Base-by-base conservation (phyloP, 2,329 filamentous ascomycete genomes). In the Tolypocladium tundrense region DNA sequence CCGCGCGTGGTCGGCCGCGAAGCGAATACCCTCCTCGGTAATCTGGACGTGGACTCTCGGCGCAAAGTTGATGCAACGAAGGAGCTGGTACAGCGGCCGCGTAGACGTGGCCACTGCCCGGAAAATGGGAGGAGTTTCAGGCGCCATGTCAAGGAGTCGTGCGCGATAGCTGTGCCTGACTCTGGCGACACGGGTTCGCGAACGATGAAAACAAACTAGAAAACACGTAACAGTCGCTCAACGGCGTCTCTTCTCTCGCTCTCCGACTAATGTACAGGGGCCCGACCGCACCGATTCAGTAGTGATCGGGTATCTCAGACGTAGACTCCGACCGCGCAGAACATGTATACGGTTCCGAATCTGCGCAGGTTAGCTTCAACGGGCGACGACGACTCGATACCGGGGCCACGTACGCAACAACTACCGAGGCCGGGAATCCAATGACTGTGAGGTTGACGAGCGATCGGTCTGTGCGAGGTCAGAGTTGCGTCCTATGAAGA, bases 281-380 rank as follows among this genome's bases (percentile, higher is more conserved):
- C 65, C 60, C 64, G 64, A 62, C 64, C 64, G 62, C 56, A 58
- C 60, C 64, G 63, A 35, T 31, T 13, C 27, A 65, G 56, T 64
- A 62, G 60, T 70, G 60, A 63, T 60, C 67, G 73, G 76, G 75
- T 78, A 76, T 84, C 72, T 79, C 84, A 99, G 73, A 99, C 91
- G 86, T 99, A 97, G 70, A 99, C 94, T 72, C 94, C 94, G 72
- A 94, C 94, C 60, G 92, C 94, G 76, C 94, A 99, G 77, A 99
- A 97, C 88, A 97, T 96, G 77, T 94, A 97, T 52, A 99, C 91
- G 55, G 93, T 88, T 66, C 94, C 94, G 73, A 96, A 89, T 55
- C 93, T 97, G 35, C 24, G n/a, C 1, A 37, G 14, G 33, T 66
- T 57, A 70, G 70, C 56, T 50, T 42, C 16, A 60, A 39, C 58